Percentiles rank a stretch among this genome's conserved stretches.
phyloP scores from a whole-genome alignment of 768 basidiomycete genomes.

The Boletales sp. region DNA sequence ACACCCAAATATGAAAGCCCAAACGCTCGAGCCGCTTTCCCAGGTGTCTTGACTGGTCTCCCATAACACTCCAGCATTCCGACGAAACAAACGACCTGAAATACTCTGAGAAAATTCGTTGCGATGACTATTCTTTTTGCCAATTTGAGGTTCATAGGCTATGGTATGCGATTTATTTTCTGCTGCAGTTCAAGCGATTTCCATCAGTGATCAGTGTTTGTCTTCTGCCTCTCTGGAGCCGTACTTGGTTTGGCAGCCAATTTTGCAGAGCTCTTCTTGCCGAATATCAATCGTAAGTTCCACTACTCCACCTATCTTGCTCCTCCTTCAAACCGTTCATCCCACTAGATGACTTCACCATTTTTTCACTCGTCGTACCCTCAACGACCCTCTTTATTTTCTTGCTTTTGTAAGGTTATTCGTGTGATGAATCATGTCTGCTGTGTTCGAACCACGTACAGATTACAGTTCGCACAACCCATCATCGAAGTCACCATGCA shows the following conservation, averaged over 20 bases:
- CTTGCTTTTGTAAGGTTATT: slow-evolving; percentile 47
- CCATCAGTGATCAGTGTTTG: slow-evolving; percentile 28
- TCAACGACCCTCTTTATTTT: slow-evolving; percentile 63
- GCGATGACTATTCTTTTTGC: slow-evolving; percentile 61
- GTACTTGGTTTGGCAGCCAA: slow-evolving; percentile 69
- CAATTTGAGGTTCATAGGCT: slow-evolving; percentile 50
- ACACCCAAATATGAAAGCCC: slow-evolving; percentile 12
- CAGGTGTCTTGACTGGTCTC: slow-evolving; percentile 7
- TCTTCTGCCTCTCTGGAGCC: slow-evolving; percentile 40
- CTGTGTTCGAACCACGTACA: slow-evolving; percentile 24
- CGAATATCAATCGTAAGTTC: slow-evolving; percentile 56
- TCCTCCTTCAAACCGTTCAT: not conserved
- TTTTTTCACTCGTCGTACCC: slow-evolving; percentile 64
- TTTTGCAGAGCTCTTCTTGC: slow-evolving; percentile 65
- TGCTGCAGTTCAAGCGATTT: slow-evolving; percentile 20
- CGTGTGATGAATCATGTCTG: too few species aligned
- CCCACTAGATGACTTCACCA: slow-evolving; percentile 60
- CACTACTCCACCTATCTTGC: not conserved
- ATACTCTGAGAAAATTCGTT: not conserved
- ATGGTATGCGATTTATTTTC: slow-evolving; percentile 36
- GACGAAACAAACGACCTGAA: slow-evolving; percentile 7
- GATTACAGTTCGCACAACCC: slow-evolving; percentile 70
- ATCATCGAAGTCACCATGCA: slow-evolving; percentile 53
- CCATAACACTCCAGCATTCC: slow-evolving; percentile 4
- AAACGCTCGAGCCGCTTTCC: slow-evolving; percentile 12